A percentile compares a stretch with the other conserved stretches of the same genome.
These are phyloP conservation scores for Kazachstania africana DNA, from an alignment of 805 yeast genomes.

Conservation along the genomic window DNA sequence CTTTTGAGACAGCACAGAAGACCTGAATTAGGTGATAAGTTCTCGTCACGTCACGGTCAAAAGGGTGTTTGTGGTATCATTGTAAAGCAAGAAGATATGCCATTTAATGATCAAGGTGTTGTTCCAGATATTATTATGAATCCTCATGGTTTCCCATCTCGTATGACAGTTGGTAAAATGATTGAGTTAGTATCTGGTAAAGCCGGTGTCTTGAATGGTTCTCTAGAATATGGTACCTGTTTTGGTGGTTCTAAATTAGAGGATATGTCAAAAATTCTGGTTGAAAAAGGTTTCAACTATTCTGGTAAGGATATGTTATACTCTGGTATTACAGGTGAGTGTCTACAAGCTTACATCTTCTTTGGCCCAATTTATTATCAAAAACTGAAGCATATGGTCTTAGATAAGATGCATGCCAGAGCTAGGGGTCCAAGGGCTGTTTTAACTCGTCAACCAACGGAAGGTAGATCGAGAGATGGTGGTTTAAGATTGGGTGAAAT, in stretches of 20 bases:
- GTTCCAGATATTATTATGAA: constrained; percentile 95
- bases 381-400: constrained; percentile 95
- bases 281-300: constrained; percentile 84
- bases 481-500: constrained; percentile 97
- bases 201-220: constrained; percentile 91
- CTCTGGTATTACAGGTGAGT: constrained; percentile 95
- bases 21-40: constrained; percentile 96
- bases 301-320: constrained; percentile 97
- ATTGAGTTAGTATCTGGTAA: constrained; percentile 91
- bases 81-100: constrained; percentile 93
- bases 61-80: constrained; percentile 99
- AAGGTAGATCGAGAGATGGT: constrained; percentile 98
- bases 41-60: constrained; percentile 95
- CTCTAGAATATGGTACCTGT: constrained; percentile 92
- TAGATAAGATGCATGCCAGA: constrained; percentile 99
- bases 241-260: constrained; percentile 96
- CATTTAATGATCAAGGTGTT: constrained; percentile 86
- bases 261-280: constrained; percentile 85
- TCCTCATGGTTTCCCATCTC: constrained; percentile 99
- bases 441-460: constrained; percentile 94
- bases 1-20: constrained; percentile 88
- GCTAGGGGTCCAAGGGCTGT: constrained; percentile 99
- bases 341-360: constrained; percentile 93
- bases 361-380: constrained; percentile 98
- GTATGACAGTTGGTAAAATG: constrained; percentile 99